Conservation (phyloP, 139 green algal genomes). For the Microglena sp. region DNA sequence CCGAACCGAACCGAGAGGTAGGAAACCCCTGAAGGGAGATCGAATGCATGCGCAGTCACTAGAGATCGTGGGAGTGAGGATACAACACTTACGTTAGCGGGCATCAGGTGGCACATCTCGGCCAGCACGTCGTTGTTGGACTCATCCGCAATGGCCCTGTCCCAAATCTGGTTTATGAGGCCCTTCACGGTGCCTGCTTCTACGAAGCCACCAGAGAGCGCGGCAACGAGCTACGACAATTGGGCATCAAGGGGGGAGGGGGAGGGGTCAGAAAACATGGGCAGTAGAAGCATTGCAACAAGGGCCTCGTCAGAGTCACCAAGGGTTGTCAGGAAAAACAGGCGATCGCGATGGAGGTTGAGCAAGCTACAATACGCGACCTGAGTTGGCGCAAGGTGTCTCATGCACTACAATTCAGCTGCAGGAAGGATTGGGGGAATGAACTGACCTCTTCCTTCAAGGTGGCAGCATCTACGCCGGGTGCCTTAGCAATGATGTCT, state of each 20-base stretch:
- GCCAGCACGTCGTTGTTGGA: neutral
- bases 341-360: neutral
- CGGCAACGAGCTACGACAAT: too few relatives aligned
- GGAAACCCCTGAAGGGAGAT: neutral
- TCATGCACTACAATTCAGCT: neutral
- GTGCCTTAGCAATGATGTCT: neutral
- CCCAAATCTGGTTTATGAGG: slow-evolving; percentile 4
- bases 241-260: neutral
- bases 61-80: neutral
- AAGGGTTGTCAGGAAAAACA: neutral
- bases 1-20: neutral
- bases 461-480: neutral
- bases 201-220: neutral
- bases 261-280: neutral
- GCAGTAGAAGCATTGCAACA: neutral
- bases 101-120: slow-evolving; percentile 1
- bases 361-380: neutral
- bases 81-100: neutral
- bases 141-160: neutral
- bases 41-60: neutral
- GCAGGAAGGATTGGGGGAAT: neutral
- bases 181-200: slow-evolving; percentile 5
- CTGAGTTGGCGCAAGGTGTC: neutral
- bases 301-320: neutral
- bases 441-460: slow-evolving; percentile 8